Evolutionary conservation across 169 alveolate species (phyloP).

Genomic region (Neospora caninum): DNA sequence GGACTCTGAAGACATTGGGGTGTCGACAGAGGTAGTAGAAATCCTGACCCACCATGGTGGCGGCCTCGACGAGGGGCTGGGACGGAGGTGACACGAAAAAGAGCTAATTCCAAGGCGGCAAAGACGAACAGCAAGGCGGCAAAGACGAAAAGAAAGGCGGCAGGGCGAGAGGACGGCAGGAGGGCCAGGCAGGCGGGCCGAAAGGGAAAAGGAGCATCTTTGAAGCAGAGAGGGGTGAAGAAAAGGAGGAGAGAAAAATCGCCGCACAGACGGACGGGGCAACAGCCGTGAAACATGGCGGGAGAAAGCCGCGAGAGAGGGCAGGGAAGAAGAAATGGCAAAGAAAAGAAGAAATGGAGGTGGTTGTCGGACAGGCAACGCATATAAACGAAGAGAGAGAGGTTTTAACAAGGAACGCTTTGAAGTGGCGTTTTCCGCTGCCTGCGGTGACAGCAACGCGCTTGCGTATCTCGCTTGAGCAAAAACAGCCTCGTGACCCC

Average conservation of each 20-base stretch:
- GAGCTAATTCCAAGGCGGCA: not conserved
- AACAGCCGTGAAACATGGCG: not conserved
- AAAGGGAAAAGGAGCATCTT: not conserved
- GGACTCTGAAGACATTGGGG: conserved; percentile 7
- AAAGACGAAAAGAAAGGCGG: not conserved
- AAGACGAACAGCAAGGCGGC: not conserved
- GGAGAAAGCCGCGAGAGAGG: not conserved
- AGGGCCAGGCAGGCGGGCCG: not conserved
- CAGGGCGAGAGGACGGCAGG: not conserved
- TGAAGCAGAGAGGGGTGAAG: not conserved
- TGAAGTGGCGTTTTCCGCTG: not conserved
- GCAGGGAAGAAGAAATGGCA: not conserved
- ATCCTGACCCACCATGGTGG: not conserved
- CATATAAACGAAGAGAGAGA: not conserved
- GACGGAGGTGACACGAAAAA: not conserved
- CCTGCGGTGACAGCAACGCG: not conserved
- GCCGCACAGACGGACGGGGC: not conserved
- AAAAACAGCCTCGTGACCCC: not conserved
- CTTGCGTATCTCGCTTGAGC: not conserved
- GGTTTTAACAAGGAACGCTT: not conserved
- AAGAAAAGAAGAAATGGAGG: not conserved
- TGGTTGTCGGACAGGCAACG: not conserved
- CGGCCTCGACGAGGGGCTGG: not conserved
- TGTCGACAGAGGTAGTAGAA: conserved; percentile 16
- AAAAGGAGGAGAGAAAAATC: not conserved